Conservation (phyloP, 140 eudicot species). For the Stevia rebaudiana region DNA sequence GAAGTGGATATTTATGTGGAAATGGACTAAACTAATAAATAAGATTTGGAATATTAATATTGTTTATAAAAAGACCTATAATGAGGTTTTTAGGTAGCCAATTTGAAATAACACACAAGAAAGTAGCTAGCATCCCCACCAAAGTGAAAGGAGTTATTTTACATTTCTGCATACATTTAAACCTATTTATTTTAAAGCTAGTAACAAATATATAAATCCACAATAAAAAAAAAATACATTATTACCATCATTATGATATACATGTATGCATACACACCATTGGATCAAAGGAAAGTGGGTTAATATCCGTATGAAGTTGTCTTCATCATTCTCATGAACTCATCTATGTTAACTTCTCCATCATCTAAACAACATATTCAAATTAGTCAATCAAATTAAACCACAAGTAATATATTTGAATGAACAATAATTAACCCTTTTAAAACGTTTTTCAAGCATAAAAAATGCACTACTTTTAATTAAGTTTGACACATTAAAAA, state of each 20-base stretch:
- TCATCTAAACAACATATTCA: conserved; percentile 42
- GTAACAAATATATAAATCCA: not conserved
- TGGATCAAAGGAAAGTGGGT: not conserved
- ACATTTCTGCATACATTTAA: no score
- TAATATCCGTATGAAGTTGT: conserved; percentile 59
- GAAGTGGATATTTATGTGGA: not conserved
- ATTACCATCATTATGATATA: not conserved
- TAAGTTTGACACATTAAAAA: no score
- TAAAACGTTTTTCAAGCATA: no score
- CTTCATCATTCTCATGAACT: conserved; percentile 85
- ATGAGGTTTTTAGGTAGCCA: no score
- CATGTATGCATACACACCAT: not conserved
- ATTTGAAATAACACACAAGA: no score
- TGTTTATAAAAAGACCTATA: no score
- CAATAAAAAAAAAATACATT: not conserved
- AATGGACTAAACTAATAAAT: no score
- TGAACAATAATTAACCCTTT: no score
- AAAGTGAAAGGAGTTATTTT: conserved; percentile 5
- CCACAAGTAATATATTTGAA: no score
- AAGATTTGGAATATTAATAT: no score
- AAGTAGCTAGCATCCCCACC: not conserved
- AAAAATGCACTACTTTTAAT: no score
- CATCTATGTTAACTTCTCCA: conserved; percentile 76
- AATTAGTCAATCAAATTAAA: not conserved
- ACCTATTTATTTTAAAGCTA: not conserved